These are phyloP conservation scores for Aspergillus sclerotialis DNA, from an alignment of 2,329 filamentous ascomycete species.

Conservation along the genomic window DNA sequence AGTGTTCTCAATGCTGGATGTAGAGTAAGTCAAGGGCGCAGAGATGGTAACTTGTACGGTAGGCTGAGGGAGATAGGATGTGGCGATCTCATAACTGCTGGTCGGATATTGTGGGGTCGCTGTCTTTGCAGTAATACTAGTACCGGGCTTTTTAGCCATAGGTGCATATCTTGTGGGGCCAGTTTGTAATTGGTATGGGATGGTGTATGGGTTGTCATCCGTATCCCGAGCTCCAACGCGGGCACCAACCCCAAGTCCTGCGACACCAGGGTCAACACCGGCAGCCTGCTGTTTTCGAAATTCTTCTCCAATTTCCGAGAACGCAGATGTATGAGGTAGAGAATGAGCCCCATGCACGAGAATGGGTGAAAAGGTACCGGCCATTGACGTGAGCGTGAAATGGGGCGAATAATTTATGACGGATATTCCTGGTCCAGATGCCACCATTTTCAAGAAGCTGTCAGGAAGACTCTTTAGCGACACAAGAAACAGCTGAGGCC, in stretches of 20 bases:
- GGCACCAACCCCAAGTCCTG: neutral
- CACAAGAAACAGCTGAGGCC: too few species aligned
- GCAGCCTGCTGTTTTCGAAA: conserved; percentile 24
- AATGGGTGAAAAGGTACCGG: conserved; percentile 46
- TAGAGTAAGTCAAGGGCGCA: conserved; percentile 44
- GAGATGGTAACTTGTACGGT: conserved; percentile 46
- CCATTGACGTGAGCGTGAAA: conserved; percentile 61
- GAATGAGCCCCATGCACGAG: conserved; percentile 27
- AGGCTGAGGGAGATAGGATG: conserved; percentile 40
- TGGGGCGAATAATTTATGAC: conserved; percentile 55
- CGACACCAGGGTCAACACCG: conserved; percentile 7
- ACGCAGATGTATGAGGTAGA: conserved; percentile 28
- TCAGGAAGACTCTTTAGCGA: conserved; percentile 2
- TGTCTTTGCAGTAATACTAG: conserved; percentile 50
- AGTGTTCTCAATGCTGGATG: conserved; percentile 50
- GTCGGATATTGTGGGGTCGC: conserved; percentile 48
- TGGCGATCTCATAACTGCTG: conserved; percentile 48
- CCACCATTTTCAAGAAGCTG: conserved; percentile 55
- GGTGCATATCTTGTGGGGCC: conserved; percentile 55
- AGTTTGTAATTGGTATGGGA: conserved; percentile 49
- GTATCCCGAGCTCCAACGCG: neutral
- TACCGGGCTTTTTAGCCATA: conserved; percentile 53
- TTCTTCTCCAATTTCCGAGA: conserved; percentile 16
- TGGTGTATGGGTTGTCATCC: conserved; percentile 17
- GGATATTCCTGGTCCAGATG: conserved; percentile 46